Base-by-base conservation (phyloP, 1,139 yeast species). In the Hansenula lynferdii region DNA sequence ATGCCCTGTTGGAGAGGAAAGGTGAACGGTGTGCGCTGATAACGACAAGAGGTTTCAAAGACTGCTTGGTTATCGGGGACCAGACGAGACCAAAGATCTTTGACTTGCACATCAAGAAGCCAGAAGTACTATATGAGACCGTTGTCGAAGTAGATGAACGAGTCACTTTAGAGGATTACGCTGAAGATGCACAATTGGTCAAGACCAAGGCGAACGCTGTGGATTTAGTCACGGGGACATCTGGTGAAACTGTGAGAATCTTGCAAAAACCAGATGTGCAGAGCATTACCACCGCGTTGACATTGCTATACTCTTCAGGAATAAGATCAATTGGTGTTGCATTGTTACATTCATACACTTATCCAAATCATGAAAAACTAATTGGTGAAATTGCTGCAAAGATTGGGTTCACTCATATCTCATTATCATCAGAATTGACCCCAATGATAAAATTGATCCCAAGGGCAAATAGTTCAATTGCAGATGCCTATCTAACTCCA, bases 401-500 rank as follows among this genome's bases (percentile, higher is more conserved):
- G 37, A 54, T 82, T 18, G 86, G 87, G 2, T 83, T 83, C 55
- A 55, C 64, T 3, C 77, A 78, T 50, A 67, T 84, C 22, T 80
- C 90, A 0, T 65, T 82, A 16, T 81, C 90, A 0, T 74, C 78
- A 21, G 72, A 76, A 48, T 65, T 83, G 18, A 75, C 81, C 36
- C 90, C 94, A 9, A 80, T 82, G 82, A 80, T 84, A 47, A 83
- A 83, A 54, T 70, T 76, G 30, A 77, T 84, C 21, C 74, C 84
- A 26, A 66, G 94, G 42, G 85, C 87, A 1, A 81, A 81, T 48
- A 80, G 89, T 14, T 71, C 86, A 4, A 75, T 79, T 16, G 87
- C 85, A 1, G 92, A 85, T 60, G 86, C 92, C 1, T 84, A 84
- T 54, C 61, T 85, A 42, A 81, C 90, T 3, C 94, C 94, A 2